A percentile compares a stretch with the other conserved stretches of the same genome.
These are phyloP conservation scores for Coniella vitis DNA, from an alignment of 2,329 filamentous ascomycete species.

Conservation along the genomic window DNA sequence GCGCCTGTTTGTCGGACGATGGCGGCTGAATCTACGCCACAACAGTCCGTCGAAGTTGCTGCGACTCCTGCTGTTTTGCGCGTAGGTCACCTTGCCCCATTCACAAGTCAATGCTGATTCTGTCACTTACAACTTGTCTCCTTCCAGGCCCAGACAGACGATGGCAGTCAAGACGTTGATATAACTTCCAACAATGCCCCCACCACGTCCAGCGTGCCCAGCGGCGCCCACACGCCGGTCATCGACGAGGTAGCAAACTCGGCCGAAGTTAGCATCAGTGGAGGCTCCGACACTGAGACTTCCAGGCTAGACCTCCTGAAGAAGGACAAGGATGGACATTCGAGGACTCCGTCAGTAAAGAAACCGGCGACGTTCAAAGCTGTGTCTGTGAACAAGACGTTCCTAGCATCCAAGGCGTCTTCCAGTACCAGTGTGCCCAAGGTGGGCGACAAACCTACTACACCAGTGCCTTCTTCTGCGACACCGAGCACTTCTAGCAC, in stretches of 20 bases:
- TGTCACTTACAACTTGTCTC: conserved; percentile 40
- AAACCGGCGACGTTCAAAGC: conserved; percentile 77
- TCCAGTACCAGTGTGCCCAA: conserved; percentile 39
- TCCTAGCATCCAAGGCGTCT: conserved; percentile 64
- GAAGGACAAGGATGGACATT: conserved; percentile 50
- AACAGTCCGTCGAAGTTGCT: conserved; percentile 48
- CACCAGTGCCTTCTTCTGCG: conserved; percentile 34
- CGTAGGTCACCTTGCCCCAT: conserved; percentile 29
- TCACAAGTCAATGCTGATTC: conserved; percentile 26
- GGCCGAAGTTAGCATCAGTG: conserved; percentile 62
- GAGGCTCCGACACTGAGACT: conserved; percentile 66
- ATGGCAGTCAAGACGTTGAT: conserved; percentile 13
- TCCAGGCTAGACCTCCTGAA: conserved; percentile 52
- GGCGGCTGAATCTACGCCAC: conserved; percentile 54
- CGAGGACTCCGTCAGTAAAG: conserved; percentile 56
- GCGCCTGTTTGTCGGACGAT: conserved; percentile 44
- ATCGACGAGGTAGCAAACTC: conserved; percentile 55
- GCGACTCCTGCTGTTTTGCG: conserved; percentile 38
- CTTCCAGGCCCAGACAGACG: conserved; percentile 23
- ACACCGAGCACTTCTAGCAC: conserved; percentile 40
- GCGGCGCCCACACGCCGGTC: conserved; percentile 40
- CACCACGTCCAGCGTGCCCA: conserved; percentile 38
- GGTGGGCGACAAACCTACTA: conserved; percentile 41
- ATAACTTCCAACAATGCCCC: conserved; percentile 5
- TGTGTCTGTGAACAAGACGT: conserved; percentile 79